Base-by-base conservation (phyloP, 495 filamentous ascomycete genomes). In the Lineolata rhizophorae region DNA sequence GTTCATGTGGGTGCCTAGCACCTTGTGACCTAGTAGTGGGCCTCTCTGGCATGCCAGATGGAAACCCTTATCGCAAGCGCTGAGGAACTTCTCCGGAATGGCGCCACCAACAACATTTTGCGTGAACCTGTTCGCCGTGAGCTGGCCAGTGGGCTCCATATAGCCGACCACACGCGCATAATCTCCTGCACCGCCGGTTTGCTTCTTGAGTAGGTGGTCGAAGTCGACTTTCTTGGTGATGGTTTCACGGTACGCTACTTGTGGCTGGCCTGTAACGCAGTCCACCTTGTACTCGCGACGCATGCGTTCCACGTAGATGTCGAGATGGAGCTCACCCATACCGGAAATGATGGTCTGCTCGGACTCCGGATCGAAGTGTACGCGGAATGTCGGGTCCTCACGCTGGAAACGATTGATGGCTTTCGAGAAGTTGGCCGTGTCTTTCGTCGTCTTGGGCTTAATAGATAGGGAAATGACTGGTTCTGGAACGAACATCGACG, bases 331-430 rank as follows among this genome's bases (percentile, higher is more conserved):
- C 51, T 99, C 90, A 39, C 90, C 90, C 90, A 99, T 99, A 30
- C 90, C 90, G 27, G 77, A 85, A 51, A 99, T 95, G 51, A 99
- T 87, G 29, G 84, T 93, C 58, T 99, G 77, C 40, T 85, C 70
- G 41, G 69, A 76, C 57, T 99, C 90, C 21, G 61, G 56, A 46
- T 99, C 90, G 46, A 90, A 79, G 37, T 76, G 74, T 27, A 95
- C 80, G 27, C 90, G 70, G 69, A 99, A 99, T 15, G 90, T 99
- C 6, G 90, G 90, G 42, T 99, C 90, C 55, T 99, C 90, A 34
- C 90, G 70, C 59, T 94, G 87, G 72, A 99, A 99, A 41, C 90
- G 80, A 43, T 82, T 81, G 70, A 99, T 95, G 42, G 90, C 90
- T 62, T 95, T 99, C 43, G 71, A 79, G 66, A 99, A 99, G 60